Conservation (phyloP, 108 stramenopile species). For the Skeletonema potamos region DNA sequence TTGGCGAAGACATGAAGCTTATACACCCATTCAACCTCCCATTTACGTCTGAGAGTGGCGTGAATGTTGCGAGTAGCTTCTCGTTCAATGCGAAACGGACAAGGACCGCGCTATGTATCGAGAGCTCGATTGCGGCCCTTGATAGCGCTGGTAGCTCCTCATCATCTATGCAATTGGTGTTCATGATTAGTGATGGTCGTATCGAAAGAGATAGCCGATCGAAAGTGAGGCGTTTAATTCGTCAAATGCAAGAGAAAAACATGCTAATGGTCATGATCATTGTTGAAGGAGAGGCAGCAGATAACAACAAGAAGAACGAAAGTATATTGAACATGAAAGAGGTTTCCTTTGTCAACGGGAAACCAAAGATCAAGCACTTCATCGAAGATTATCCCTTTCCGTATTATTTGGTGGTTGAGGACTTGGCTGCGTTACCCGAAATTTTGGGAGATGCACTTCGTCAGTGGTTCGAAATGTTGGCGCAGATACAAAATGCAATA, state of each 20-base stretch:
- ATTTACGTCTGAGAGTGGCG: slow-evolving; percentile 88
- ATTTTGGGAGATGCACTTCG: slow-evolving; percentile 93
- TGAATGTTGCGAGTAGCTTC: slow-evolving; percentile 78
- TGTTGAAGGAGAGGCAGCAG: slow-evolving; percentile 73
- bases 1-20: slow-evolving; percentile 89
- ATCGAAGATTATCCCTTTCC: slow-evolving; percentile 99
- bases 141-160: slow-evolving; percentile 54
- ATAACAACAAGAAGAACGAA: slow-evolving; percentile 62
- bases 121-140: slow-evolving; percentile 78
- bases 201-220: slow-evolving; percentile 92
- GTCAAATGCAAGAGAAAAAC: slow-evolving; percentile 89
- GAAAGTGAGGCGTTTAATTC: slow-evolving; percentile 77
- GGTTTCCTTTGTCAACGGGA: slow-evolving; percentile 90
- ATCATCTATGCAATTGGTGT: slow-evolving; percentile 89
- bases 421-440: slow-evolving; percentile 90
- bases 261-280: slow-evolving; percentile 95
- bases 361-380: slow-evolving; percentile 88
- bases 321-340: slow-evolving; percentile 95
- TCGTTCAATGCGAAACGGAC: slow-evolving; percentile 89
- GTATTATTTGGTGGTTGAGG: slow-evolving; percentile 92
- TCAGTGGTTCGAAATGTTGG: slow-evolving; percentile 98
- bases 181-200: slow-evolving; percentile 94
- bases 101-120: slow-evolving; percentile 86
- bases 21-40: slow-evolving; percentile 90
- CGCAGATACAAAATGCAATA: slow-evolving; percentile 49